These are phyloP conservation scores for Penicillium sp. DNA, from an alignment of 2,329 filamentous ascomycete genomes.

Conservation along the genomic window DNA sequence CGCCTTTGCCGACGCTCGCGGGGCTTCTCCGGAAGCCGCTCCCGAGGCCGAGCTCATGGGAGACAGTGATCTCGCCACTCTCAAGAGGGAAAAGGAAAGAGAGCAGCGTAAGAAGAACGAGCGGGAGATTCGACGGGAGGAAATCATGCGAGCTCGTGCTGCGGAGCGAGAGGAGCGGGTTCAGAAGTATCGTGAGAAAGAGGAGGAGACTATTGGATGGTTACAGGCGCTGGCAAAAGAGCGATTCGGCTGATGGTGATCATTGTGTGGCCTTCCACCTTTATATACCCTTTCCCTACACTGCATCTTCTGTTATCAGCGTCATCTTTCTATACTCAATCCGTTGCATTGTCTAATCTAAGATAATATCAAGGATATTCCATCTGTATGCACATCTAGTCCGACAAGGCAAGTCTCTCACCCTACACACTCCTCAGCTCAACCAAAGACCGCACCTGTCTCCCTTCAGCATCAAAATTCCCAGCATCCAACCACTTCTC, in stretches of 20 bases:
- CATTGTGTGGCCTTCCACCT: not conserved
- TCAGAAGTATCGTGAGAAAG: constrained; percentile 69
- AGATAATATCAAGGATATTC: no score
- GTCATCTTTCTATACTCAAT: not conserved
- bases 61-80: constrained; percentile 60
- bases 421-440: constrained; percentile 3
- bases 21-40: constrained; percentile 66
- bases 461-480: constrained; percentile 19
- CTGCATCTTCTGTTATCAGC: not conserved
- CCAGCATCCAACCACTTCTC: constrained; percentile 18
- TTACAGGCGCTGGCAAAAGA: constrained; percentile 75
- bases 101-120: constrained; percentile 78
- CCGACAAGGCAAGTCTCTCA: no score
- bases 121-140: constrained; percentile 78
- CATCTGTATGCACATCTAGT: no score
- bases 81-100: constrained; percentile 66
- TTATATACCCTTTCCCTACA: not conserved
- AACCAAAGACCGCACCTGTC: constrained; percentile 9
- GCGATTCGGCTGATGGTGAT: constrained; percentile 63
- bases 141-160: constrained; percentile 70
- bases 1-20: constrained; percentile 64
- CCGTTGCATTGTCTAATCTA: not conserved
- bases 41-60: constrained; percentile 75
- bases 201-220: constrained; percentile 82
- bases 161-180: constrained; percentile 81